phyloP scores from a whole-genome alignment of 2,329 filamentous ascomycete species.

The Penicillium freii region DNA sequence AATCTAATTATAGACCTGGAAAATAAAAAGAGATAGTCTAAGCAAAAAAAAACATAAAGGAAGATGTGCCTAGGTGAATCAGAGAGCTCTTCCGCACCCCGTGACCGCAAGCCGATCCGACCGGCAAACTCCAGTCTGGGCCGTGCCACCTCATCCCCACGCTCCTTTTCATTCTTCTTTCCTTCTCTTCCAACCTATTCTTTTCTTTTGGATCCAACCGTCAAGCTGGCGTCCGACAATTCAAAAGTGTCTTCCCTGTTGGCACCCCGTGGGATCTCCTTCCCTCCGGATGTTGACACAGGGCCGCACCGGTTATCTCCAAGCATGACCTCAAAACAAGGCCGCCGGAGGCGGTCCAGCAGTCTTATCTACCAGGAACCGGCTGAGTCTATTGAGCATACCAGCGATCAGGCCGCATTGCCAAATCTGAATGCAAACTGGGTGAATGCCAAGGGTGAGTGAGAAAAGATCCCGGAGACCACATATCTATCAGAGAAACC shows the following conservation, averaged over 20 bases:
- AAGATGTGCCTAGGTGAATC: neutral
- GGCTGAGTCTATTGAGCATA: conserved; percentile 92
- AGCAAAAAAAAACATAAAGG: conserved; percentile 5
- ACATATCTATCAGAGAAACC: conserved; percentile 1
- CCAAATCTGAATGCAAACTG: conserved; percentile 97
- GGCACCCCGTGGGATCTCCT: conserved; percentile 85
- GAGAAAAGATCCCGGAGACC: conserved; percentile 1
- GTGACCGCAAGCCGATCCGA: conserved; percentile 24
- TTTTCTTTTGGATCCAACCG: conserved; percentile 8
- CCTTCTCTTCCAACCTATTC: conserved; percentile 22
- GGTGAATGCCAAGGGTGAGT: conserved; percentile 96
- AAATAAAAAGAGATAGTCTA: neutral
- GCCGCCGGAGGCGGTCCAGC: conserved; percentile 88
- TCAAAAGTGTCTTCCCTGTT: conserved; percentile 96
- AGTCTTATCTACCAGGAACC: conserved; percentile 98
- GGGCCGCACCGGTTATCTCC: conserved; percentile 57
- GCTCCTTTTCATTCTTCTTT: conserved; percentile 27
- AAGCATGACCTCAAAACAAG: conserved; percentile 63
- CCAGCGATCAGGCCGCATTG: conserved; percentile 90
- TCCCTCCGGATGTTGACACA: conserved; percentile 78
- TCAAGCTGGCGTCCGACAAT: conserved; percentile 49
- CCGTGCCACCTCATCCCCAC: conserved; percentile 30
- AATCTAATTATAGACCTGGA: conserved; percentile 5
- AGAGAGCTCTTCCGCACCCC: conserved; percentile 16
- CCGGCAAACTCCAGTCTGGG: conserved; percentile 23